These are phyloP conservation scores for Pistacia atlantica DNA, from an alignment of 345 rosid genomes.

Conservation along the genomic window DNA sequence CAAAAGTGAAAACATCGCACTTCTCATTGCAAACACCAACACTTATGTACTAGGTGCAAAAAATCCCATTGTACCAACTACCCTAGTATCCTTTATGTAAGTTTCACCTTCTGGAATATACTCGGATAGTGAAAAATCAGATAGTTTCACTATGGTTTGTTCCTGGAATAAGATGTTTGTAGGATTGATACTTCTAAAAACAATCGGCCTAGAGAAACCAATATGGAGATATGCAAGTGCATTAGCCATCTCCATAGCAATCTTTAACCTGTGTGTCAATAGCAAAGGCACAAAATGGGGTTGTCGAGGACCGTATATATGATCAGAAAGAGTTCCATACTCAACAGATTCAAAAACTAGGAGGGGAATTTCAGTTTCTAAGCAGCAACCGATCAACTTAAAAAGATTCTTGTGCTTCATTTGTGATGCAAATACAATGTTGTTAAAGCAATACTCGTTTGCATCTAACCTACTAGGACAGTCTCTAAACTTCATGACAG, in stretches of 20 bases:
- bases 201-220: constrained; percentile 26
- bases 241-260: constrained; percentile 26
- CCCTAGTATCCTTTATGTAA: neutral
- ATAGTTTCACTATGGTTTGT: constrained; percentile 15
- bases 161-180: constrained; percentile 1
- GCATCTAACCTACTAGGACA: no score
- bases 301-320: neutral
- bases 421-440: constrained; percentile 17
- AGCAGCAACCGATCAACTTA: constrained; percentile 29
- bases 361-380: constrained; percentile 7
- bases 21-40: constrained; percentile 25
- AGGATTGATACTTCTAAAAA: constrained; percentile 13
- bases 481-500: constrained; percentile 7
- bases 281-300: constrained; percentile 8
- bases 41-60: neutral
- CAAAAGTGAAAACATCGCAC: constrained; percentile 24
- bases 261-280: constrained; percentile 26
- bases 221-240: constrained; percentile 21
- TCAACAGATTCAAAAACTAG: constrained; percentile 16
- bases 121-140: constrained; percentile 12
- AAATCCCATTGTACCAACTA: neutral
- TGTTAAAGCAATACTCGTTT: neutral
- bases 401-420: constrained; percentile 28
- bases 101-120: constrained; percentile 26
- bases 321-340: constrained; percentile 4